Base-by-base conservation (phyloP, 306 rosid species). In the Acmispon strigosus region DNA sequence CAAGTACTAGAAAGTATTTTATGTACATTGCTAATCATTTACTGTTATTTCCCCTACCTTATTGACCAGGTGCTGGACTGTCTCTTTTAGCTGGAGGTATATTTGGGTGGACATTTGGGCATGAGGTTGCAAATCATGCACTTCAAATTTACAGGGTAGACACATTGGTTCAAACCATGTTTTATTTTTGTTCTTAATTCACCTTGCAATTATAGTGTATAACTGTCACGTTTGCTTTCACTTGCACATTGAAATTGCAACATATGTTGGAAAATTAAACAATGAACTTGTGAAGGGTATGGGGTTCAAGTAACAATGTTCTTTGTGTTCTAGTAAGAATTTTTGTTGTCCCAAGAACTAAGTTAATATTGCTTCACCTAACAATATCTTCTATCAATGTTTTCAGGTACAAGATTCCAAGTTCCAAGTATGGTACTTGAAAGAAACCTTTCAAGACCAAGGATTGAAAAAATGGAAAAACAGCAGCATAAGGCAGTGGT, bases 391-490 rank as follows among this genome's bases (percentile, higher is more conserved):
- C 13, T 52, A 16, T 80, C 24, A 67, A 55, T 22, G 16, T 61
- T 78, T 62, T 11, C 39, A 93, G 98, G 80, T 83, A 74, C 74
- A 74, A 77, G 47, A 96, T 27, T 22, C 2, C 24, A 22, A 22
- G 24, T 22, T 27, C 99, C 99, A 90, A 15, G 76, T 12, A 86
- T 86, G 43, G 72, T 45, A 0, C 86, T 89, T 12, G 88, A 91
- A 9, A 67, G 67, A 48, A 80, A 69, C 60, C 80, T 69, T 29
- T n/a, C n/a, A n/a, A n/a, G n/a, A n/a, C 82, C 92, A 9, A 75
- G 65, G 4, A 77, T 82, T 66, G 48, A 83, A 44, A 66, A 0
- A 48, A 32, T 32, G 7, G 37, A 32, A 32, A 32, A 5, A 32
- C 37, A 5, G 37, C 80, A 69, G n/a, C 86, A 77, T 3, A 79